phyloP scores from a whole-genome alignment of 768 basidiomycete species.

The Xerocomellus amylosporus region DNA sequence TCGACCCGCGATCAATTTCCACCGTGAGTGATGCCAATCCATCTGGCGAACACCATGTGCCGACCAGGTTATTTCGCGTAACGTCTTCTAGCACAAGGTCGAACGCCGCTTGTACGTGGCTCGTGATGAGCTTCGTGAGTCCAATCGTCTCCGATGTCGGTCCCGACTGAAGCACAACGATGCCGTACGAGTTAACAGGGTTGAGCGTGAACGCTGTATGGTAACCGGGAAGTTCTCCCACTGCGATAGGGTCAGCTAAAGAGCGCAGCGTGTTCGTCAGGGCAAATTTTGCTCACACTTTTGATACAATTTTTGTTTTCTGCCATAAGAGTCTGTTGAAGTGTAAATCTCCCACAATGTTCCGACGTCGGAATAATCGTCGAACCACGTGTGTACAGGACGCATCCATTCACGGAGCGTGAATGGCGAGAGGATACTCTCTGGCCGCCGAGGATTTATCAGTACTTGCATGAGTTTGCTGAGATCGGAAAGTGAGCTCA shows the following conservation, averaged over 20 bases:
- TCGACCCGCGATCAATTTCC: constrained; percentile 30
- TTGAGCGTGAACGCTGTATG: constrained; percentile 41
- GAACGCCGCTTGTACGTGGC: constrained; percentile 36
- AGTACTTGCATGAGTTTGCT: constrained; percentile 43
- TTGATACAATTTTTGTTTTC: constrained; percentile 34
- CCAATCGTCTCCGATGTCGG: constrained; percentile 30
- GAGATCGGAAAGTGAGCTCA: constrained; percentile 48
- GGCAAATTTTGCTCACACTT: not conserved
- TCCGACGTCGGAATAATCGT: constrained; percentile 38
- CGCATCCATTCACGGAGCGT: constrained; percentile 44
- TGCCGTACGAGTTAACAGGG: constrained; percentile 40
- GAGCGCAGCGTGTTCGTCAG: not conserved
- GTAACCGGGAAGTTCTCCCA: constrained; percentile 39
- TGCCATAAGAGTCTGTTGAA: constrained; percentile 29
- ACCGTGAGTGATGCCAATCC: constrained; percentile 27
- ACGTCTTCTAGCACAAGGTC: constrained; percentile 31
- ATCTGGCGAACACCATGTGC: constrained; percentile 35
- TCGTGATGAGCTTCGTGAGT: constrained; percentile 34
- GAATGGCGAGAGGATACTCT: constrained; percentile 33
- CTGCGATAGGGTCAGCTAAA: constrained; percentile 21
- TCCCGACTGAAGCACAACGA: constrained; percentile 42
- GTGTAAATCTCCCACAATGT: constrained; percentile 44
- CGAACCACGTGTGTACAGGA: constrained; percentile 39
- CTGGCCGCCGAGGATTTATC: constrained; percentile 39
- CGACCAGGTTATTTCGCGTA: constrained; percentile 29